Evolutionary conservation across 2,329 filamentous ascomycete genomes (phyloP).

Genomic region (Fusarium redolens): DNA sequence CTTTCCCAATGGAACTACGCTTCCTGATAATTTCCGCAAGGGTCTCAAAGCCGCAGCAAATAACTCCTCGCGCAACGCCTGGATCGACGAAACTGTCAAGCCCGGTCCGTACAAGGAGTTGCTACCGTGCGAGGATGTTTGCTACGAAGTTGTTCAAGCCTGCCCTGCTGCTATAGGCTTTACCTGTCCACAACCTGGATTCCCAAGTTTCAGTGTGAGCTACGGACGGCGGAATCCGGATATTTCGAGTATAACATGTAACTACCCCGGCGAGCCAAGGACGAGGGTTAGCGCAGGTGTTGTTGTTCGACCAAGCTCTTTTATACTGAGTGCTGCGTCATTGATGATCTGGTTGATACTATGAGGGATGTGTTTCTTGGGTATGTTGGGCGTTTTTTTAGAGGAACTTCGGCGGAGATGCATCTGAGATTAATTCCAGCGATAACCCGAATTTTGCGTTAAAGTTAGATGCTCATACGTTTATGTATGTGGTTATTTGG

Average conservation of each 20-base stretch:
- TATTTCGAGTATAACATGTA: conserved; percentile 49
- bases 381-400: conserved; percentile 23
- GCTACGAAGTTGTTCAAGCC: conserved; percentile 84
- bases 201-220: conserved; percentile 50
- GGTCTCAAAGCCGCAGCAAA: conserved; percentile 40
- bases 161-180: conserved; percentile 85
- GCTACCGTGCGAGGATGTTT: conserved; percentile 87
- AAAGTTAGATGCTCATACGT: background rate
- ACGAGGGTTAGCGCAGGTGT: conserved; percentile 42
- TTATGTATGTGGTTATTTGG: background rate
- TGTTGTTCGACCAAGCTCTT: conserved; percentile 18
- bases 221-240: conserved; percentile 48
- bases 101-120: conserved; percentile 96
- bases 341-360: conserved; percentile 34
- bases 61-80: conserved; percentile 71
- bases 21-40: conserved; percentile 53
- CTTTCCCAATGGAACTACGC: conserved; percentile 75
- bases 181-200: conserved; percentile 69
- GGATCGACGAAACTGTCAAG: conserved; percentile 76
- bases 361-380: conserved; percentile 18
- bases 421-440: background rate
- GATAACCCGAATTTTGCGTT: background rate
- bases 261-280: conserved; percentile 53
- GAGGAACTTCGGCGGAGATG: conserved; percentile 3
- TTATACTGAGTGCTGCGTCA: conserved; percentile 31